Base-by-base conservation (phyloP, 257 asterid species). In the Solanum pinnatisectum region DNA sequence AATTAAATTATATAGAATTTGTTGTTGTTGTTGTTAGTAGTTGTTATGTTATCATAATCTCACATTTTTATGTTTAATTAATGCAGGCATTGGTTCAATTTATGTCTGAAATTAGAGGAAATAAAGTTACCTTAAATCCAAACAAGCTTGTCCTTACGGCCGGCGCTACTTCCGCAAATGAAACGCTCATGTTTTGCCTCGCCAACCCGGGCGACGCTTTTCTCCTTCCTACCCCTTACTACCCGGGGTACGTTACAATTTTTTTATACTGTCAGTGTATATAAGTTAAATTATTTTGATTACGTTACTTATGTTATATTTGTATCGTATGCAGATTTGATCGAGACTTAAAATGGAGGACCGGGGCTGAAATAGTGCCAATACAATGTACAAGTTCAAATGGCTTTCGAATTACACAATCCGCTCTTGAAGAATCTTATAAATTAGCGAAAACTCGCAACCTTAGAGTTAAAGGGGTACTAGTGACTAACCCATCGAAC, bases 91-190 rank as follows among this genome's bases (percentile, higher is more conserved):
- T 85, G 40, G 87, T 71, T n/a, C 12, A 68, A 67, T 85, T 63
- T 25, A 85, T 85, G 87, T 32, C 87, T 3, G 78, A 85, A 65
- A 68, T 85, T 25, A 85, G 87, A 67, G 87, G 87, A 15, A 71
- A 85, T 59, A 67, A 27, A 46, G 67, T 85, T 33, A 67, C 76
- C 27, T 85, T 85, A 67, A 25, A 85, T 85, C 25, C 87, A n/a
- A 85, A 85, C 76, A 85, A 85, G 6, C 87, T 85, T 2, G 87
- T 85, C 13, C 87, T 85, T 78, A 85, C 87, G 4, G 87, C 87
- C 13, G 87, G 87, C 20, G 59, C 87, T 15, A 85, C 87, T 46
- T 85, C 87, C 40, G 87, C 87, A 16, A 85, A 67, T 37, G 87
- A 85, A 18, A 85, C 82, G 20, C 78, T 85, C 44, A 67, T 85